A percentile compares a stretch with the other conserved stretches of the same genome.
These are phyloP conservation scores for Adansonia gregorii DNA, from an alignment of 441 rosid genomes.

Conservation along the genomic window DNA sequence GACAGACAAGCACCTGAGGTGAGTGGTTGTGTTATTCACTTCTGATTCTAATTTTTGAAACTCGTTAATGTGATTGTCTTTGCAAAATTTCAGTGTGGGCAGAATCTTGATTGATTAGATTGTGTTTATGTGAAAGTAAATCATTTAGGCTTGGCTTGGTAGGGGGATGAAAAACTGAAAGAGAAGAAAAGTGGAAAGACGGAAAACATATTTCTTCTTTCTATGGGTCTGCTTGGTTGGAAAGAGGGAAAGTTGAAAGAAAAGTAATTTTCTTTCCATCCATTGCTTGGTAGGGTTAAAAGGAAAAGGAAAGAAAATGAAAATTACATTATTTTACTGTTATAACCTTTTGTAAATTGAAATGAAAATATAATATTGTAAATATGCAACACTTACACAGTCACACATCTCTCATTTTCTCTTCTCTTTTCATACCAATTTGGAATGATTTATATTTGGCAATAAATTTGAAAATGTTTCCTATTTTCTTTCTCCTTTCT, in stretches of 20 bases:
- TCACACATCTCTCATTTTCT: background rate
- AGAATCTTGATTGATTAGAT: conserved; percentile 10
- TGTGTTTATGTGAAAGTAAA: conserved; percentile 5
- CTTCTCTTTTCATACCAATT: background rate
- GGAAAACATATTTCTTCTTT: background rate
- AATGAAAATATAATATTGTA: background rate
- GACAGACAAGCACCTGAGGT: conserved; percentile 78
- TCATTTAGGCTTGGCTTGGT: background rate
- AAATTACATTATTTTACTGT: background rate
- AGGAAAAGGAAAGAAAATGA: conserved; percentile 3
- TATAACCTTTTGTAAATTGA: background rate
- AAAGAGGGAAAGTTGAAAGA: no score
- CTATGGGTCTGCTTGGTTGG: no score
- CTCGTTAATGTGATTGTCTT: background rate
- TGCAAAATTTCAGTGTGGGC: background rate
- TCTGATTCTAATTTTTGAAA: conserved; percentile 6
- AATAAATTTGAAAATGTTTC: background rate
- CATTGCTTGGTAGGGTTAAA: background rate
- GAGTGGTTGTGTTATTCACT: conserved; percentile 21
- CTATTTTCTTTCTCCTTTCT: background rate
- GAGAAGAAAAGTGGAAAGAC: conserved; percentile 7
- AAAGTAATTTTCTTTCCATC: background rate
- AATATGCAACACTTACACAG: background rate
- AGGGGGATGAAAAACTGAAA: background rate
- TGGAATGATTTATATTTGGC: background rate